Base-by-base conservation (phyloP, 2,329 filamentous ascomycete genomes). In the Penicillium sp. region DNA sequence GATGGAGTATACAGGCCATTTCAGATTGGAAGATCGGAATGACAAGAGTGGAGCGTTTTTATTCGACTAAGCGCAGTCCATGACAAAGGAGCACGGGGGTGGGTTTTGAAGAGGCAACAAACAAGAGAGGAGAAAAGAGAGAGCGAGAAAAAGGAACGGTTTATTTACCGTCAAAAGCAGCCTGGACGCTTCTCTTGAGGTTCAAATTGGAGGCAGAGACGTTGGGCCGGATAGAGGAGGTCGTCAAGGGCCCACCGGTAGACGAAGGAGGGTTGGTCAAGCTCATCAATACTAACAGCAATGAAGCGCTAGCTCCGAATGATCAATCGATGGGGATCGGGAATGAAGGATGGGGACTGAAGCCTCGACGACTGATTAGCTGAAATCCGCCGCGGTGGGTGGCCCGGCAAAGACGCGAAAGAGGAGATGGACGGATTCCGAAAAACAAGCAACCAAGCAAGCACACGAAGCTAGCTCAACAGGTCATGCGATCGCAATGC, bases 111-210 rank as follows among this genome's bases (percentile, higher is more conserved):
- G 20, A 47, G 30, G 6, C 30, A 35, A 35, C 7, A 35, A 35
- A 35, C 16, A 35, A 35, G 28, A 33, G 12, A 6, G 28, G 12
- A 33, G 12, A 46, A 24, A 24, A 20, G 30, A 45, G 43, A 61
- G 45, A 51, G 38, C 18, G 18, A 20, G 30, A 45, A 49, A 61
- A 47, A 51, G 38, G 43, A 56, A 26, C 46, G 28, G 48, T 47
- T 47, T 58, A 67, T 70, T 75, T 75, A 78, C 76, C 76, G 68
- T 78, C 76, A 62, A 75, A 73, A 64, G 70, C 67, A 61, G 71
- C 68, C 66, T 76, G 74, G 55, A 75, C 66, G 61, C 65, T 72
- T 65, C 74, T 72, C 67, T 77, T 77, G 61, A 73, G 64, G 57
- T 66, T 68, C 61, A 70, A 66, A 61, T 66, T 71, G 55, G 59